Conservation (phyloP, 208 protist species). For the Balamuthia mandrillaris region DNA sequence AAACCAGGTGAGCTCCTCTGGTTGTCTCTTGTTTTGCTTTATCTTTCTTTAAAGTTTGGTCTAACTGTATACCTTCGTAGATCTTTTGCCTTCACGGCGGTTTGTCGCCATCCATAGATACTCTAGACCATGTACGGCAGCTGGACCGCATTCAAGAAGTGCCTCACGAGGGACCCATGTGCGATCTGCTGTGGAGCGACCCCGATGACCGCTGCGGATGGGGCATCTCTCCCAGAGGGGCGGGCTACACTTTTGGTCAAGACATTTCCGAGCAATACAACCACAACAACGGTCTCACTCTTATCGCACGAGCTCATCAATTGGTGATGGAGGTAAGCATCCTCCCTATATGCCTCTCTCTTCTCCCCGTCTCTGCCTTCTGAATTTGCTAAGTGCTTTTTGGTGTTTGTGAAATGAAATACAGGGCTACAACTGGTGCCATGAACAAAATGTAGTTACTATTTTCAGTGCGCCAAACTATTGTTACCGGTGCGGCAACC, state of each 20-base stretch:
- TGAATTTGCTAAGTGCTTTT: too few species aligned
- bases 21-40: slow-evolving; percentile 73
- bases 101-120: slow-evolving; percentile 86
- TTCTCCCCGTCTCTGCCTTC: too few species aligned
- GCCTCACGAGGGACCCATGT: slow-evolving; percentile 98
- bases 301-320: slow-evolving; percentile 94
- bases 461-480: slow-evolving; percentile 99
- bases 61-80: slow-evolving; percentile 91
- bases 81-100: slow-evolving; percentile 92
- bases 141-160: slow-evolving; percentile 93
- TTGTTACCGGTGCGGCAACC: slow-evolving; percentile 97
- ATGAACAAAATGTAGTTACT: slow-evolving; percentile 96
- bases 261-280: slow-evolving; percentile 97
- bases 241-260: slow-evolving; percentile 96
- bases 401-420: too few species aligned
- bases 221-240: slow-evolving; percentile 94
- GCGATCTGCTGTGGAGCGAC: slow-evolving; percentile 98
- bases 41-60: slow-evolving; percentile 98
- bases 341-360: too few species aligned
- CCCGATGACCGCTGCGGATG: slow-evolving; percentile 91
- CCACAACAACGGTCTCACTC: slow-evolving; percentile 95
- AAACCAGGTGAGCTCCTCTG: slow-evolving; percentile 67
- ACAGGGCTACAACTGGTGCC: slow-evolving; percentile 97
- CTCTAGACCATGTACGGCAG: slow-evolving; percentile 89
- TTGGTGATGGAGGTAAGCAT: slow-evolving; percentile 96